A percentile compares a stretch with the other conserved stretches of the same genome.
phyloP scores from a whole-genome alignment of 352 stramenopile species.

The Peronosclerospora sorghi region DNA sequence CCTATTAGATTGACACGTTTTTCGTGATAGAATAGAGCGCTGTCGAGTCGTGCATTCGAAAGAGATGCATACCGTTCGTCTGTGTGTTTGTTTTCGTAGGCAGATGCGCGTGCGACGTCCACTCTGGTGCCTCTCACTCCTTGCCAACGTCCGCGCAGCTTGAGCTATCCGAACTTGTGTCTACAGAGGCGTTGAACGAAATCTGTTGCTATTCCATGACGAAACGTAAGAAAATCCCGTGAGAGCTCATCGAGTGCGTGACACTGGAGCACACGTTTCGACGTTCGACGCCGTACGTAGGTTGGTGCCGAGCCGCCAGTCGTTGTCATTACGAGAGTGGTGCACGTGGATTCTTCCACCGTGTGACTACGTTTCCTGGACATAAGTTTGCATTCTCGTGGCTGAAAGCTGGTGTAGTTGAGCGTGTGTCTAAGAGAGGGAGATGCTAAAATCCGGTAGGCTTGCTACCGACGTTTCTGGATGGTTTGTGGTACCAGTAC shows the following conservation, averaged over 20 bases:
- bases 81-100: conserved; percentile 14
- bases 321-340: conserved; percentile 16
- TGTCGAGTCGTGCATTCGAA: too few species aligned
- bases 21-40: too few species aligned
- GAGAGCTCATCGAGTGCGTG: conserved; percentile 35
- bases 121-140: conserved; percentile 3
- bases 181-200: conserved; percentile 7
- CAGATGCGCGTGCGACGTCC: not conserved
- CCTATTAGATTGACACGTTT: conserved; percentile 59
- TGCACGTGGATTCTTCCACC: conserved; percentile 14
- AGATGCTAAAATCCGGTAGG: too few species aligned
- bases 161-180: conserved; percentile 5
- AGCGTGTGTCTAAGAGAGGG: too few species aligned
- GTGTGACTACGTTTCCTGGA: conserved; percentile 39
- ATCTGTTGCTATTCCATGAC: conserved; percentile 61
- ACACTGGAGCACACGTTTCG: conserved; percentile 9
- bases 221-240: conserved; percentile 70
- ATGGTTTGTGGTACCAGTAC: too few species aligned
- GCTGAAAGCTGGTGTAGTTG: conserved; percentile 1
- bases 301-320: conserved; percentile 8
- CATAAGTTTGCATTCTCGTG: conserved; percentile 29
- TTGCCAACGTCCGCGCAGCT: conserved; percentile 24
- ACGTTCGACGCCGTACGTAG: conserved; percentile 6
- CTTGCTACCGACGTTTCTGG: too few species aligned
- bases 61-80: too few species aligned